These are phyloP conservation scores for Paspalum notatum DNA, from an alignment of 176 grass and related monocot genomes.

Conservation along the genomic window DNA sequence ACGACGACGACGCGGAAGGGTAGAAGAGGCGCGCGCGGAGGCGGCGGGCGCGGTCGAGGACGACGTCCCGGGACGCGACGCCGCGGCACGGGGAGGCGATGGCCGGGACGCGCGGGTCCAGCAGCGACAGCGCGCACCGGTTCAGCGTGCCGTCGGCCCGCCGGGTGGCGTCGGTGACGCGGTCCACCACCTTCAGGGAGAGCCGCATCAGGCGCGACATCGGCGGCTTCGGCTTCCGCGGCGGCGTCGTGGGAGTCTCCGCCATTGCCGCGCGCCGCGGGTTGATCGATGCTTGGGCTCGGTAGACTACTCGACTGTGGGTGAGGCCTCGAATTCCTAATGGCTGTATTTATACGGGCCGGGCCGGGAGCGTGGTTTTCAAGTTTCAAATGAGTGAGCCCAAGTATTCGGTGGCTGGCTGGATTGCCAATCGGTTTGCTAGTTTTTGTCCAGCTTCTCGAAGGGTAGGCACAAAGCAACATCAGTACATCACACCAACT, in stretches of 20 bases:
- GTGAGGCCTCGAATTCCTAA: background rate
- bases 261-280: conserved; percentile 29
- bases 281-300: no score
- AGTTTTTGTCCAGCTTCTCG: background rate
- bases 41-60: conserved; percentile 25
- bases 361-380: background rate
- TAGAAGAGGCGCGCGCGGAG: conserved; percentile 69
- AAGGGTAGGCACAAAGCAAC: background rate
- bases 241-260: background rate
- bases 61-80: conserved; percentile 57
- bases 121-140: conserved; percentile 47
- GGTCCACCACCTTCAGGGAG: conserved; percentile 17
- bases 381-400: background rate
- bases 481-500: background rate
- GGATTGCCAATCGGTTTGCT: background rate
- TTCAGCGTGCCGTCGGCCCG: conserved; percentile 76
- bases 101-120: conserved; percentile 49
- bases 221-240: conserved; percentile 41
- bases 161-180: conserved; percentile 46
- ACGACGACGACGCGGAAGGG: background rate
- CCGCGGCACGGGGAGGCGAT: conserved; percentile 46
- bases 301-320: background rate
- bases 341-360: background rate
- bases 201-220: conserved; percentile 67
- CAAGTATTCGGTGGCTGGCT: background rate